Evolutionary conservation across 192 early-diverging fungal species (phyloP), one percentile per base, ranked within the genome.

Genomic region (Pecoramyces ruminantium): DNA sequence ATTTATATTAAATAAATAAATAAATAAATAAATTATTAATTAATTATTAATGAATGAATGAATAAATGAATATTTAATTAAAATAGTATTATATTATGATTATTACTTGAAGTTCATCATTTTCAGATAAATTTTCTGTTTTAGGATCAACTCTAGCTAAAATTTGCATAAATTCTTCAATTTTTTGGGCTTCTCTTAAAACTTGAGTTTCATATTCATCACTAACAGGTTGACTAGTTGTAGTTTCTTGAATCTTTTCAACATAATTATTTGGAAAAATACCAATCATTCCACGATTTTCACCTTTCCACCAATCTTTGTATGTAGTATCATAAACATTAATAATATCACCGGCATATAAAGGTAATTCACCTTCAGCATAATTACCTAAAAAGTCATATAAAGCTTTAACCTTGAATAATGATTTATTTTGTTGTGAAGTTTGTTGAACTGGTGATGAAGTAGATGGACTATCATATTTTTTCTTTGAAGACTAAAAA

Each of bases 231-330:
- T 88, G 12, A 86, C 85, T n/a, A 83, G 82, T 13, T 88, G 88
- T 5, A 89, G 86, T 40, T 93, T 93, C 13, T 86, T 84, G 21
- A 29, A 90, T 51, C 78, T 87, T 83, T 84, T 91, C 91, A 28
- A 98, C 96, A 87, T 98, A 99, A 84, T 98, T 98, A 17, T 95
- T 94, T 15, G 98, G 98, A 82, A 99, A 98, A 67, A 99, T 97
- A 17, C 98, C 98, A 78, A 91, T 90, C 78, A 90, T 89, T n/a
- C 94, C 94, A 17, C 88, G 87, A n/a, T 93, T 85, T 84, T 94
- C 92, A 29, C 97, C 98, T 83, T 95, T 94, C 97, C 97, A 99
- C 98, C 98, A 99, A 85, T 99, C 98, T 81, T 94, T 92, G 87
- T 96, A 99, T 8, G 89, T 89, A 80, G 92, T 93, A 82, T 98